Evolutionary conservation across 2,329 filamentous ascomycete species (phyloP), one percentile per base, ranked within the genome.

Genomic region (Penicillium sp.): DNA sequence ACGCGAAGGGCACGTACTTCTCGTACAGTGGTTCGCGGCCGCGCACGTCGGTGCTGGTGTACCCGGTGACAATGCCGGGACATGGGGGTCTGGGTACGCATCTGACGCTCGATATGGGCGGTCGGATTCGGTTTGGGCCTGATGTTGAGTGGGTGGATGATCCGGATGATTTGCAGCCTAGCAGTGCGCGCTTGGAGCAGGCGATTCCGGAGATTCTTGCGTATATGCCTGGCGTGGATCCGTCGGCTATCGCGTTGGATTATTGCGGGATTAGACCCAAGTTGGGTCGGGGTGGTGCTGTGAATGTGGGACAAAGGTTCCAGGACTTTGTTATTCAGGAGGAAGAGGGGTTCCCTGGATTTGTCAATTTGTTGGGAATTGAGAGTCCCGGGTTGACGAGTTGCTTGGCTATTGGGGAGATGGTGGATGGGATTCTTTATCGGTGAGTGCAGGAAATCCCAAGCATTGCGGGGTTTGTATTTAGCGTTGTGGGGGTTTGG

Each of bases 1-100:
- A 89, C 77, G 94, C 94, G 59, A 99, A 99, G 79, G 95, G 95
- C 0, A 94, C 91, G 60, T 99, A 99, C 79, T 98, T 96, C 78
- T 90, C 89, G 33, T 98, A 97, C 78, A 77, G 83, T 0, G 80
- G 86, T 1, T 85, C 87, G 0, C 70, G 71, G 1, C 93, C 92
- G 0, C 82, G 78, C 41, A 86, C 93, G 11, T 80, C 77, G 2
- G 91, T 89, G 0, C 85, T 99, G 22, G 82, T 99, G 52, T 99
- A 98, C 71, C 95, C 95, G 0, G 92, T 90, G 0, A 92, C 94
- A 0, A 82, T 90, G 9, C 89, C 92, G 0, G 93, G 93, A 2
- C 85, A 88, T 22, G 93, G 87, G 53, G 94, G 95, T 0, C 94
- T 99, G 0, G 95, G 95, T 50, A 98, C 95, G 0, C 95, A 99